Conservation (phyloP, 106 monocot species). For the Posidonia australis region DNA sequence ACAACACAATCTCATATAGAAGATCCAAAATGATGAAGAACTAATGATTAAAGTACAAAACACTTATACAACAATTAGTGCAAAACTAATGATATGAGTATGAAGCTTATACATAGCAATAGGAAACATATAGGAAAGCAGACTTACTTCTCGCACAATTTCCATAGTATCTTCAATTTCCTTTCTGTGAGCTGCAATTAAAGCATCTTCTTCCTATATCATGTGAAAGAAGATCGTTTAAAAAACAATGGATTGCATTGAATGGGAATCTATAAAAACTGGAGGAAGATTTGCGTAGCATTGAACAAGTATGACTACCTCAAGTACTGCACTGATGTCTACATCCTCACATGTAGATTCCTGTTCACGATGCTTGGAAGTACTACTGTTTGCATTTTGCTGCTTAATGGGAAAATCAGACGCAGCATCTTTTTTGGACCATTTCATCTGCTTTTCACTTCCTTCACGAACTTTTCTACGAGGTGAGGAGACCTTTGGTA, state of each 20-base stretch:
- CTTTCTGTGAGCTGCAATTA: constrained; percentile 76
- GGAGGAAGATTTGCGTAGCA: not conserved
- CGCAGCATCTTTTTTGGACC: constrained; percentile 34
- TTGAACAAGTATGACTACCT: constrained; percentile 21
- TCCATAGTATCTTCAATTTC: constrained; percentile 90
- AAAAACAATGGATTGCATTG: not conserved
- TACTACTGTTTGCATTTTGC: constrained; percentile 18
- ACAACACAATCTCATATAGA: no score
- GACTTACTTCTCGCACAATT: constrained; percentile 58
- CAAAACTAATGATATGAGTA: not conserved
- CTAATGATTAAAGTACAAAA: no score
- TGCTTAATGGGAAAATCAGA: constrained; percentile 28
- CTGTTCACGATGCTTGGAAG: constrained; percentile 14
- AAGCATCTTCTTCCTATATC: constrained; percentile 54
- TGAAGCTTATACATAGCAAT: not conserved
- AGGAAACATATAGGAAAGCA: not conserved
- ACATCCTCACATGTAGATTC: constrained; percentile 25
- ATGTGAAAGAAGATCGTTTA: not conserved
- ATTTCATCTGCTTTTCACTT: constrained; percentile 53
- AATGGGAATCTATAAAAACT: no score
- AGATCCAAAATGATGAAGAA: no score
- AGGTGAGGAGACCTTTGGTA: constrained; percentile 69
- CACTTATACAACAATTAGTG: no score
- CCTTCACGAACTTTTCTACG: constrained; percentile 66
- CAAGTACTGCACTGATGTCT: constrained; percentile 55